Percentiles rank a stretch among this genome's conserved stretches.
Evolutionary conservation across 345 rosid species (phyloP).

Genomic region (Salix viminalis): DNA sequence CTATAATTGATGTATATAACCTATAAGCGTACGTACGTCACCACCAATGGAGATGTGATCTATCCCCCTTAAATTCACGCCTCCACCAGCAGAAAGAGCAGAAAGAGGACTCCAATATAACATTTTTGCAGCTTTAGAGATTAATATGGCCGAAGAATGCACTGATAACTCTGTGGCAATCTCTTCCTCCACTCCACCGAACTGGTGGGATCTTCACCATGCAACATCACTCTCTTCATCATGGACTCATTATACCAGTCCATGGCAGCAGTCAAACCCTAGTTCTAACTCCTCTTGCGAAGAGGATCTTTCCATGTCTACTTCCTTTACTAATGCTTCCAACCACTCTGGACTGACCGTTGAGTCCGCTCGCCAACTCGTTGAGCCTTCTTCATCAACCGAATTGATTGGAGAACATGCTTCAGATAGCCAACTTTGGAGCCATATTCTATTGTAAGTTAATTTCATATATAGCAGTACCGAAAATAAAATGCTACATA

Average conservation of each 20-base stretch:
- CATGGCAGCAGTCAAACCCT: conserved; percentile 43
- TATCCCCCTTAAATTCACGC: conserved; percentile 37
- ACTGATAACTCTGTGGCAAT: conserved; percentile 31
- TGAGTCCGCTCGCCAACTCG: conserved; percentile 42
- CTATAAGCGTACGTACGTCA: conserved; percentile 29
- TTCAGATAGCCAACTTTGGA: conserved; percentile 61
- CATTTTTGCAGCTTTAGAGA: neutral
- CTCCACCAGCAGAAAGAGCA: conserved; percentile 14
- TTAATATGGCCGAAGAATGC: conserved; percentile 52
- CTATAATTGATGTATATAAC: conserved; percentile 18
- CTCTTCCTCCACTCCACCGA: conserved; percentile 26
- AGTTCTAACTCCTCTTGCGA: conserved; percentile 51
- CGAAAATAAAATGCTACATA: neutral
- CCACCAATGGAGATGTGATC: conserved; percentile 25
- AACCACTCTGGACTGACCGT: conserved; percentile 59
- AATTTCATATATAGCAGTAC: neutral
- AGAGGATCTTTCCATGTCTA: conserved; percentile 58
- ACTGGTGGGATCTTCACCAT: conserved; percentile 66
- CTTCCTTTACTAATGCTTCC: conserved; percentile 50
- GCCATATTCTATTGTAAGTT: conserved; percentile 61
- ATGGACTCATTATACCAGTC: conserved; percentile 21
- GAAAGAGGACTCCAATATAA: neutral
- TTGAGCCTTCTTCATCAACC: conserved; percentile 35
- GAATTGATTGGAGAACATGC: conserved; percentile 57
- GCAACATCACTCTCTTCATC: conserved; percentile 45